Percentiles rank a stretch among this genome's conserved stretches.
Conservation (phyloP, 2,329 filamentous ascomycete species). For the Achaetomium macrosporum region DNA sequence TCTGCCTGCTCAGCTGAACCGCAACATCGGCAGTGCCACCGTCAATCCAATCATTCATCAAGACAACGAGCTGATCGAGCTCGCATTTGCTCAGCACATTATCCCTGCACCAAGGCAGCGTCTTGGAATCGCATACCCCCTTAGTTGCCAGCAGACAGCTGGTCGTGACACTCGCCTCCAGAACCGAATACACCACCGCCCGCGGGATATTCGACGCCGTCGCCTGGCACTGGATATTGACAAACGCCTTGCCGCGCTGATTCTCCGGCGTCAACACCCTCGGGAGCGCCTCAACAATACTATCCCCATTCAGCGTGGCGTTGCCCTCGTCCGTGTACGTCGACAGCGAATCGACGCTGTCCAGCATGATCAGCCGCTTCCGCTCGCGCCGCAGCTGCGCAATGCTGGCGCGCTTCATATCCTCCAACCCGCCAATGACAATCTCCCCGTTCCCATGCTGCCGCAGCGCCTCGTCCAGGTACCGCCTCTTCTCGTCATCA, state of each 20-base stretch:
- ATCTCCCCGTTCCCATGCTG: conserved; percentile 25
- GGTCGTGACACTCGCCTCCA: conserved; percentile 39
- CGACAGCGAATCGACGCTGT: conserved; percentile 33
- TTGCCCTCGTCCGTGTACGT: conserved; percentile 38
- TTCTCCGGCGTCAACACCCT: conserved; percentile 28
- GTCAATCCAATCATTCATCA: conserved; percentile 49
- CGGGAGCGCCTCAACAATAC: conserved; percentile 34
- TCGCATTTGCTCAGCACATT: conserved; percentile 35
- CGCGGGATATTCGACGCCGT: conserved; percentile 45
- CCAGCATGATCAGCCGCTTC: conserved; percentile 35
- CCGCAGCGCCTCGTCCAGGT: conserved; percentile 32
- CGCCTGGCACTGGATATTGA: conserved; percentile 45
- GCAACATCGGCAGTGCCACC: conserved; percentile 43
- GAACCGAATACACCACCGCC: conserved; percentile 40
- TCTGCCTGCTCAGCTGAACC: conserved; percentile 34
- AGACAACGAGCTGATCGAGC: conserved; percentile 37
- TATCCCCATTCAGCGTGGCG: conserved; percentile 35
- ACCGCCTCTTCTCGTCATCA: conserved; percentile 35
- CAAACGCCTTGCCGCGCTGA: conserved; percentile 32
- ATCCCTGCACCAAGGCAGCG: conserved; percentile 40
- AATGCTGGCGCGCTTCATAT: conserved; percentile 31
- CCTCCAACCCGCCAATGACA: conserved; percentile 29
- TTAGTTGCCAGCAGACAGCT: conserved; percentile 45
- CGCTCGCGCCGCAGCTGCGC: conserved; percentile 30
- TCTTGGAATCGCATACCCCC: conserved; percentile 41